Percentiles rank a stretch among this genome's conserved stretches.
phyloP scores from a whole-genome alignment of 306 rosid genomes.

The Trichosanthes cucumerina region DNA sequence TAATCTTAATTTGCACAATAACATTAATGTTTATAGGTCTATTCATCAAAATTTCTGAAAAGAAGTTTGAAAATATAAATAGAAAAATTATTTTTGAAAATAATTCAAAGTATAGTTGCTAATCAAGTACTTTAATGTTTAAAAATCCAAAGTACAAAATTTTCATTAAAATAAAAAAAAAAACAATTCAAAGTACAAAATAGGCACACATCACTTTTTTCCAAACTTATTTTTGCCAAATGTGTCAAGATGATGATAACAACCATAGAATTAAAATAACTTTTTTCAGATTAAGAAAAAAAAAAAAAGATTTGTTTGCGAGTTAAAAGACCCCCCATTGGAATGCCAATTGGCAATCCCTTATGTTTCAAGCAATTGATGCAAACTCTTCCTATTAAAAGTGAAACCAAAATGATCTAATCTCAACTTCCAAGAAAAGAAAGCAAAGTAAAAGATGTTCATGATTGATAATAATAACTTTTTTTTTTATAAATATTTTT shows the following conservation, averaged over 20 bases:
- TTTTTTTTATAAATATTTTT: neutral
- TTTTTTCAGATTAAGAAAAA: neutral
- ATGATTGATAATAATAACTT: neutral
- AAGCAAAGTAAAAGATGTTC: neutral
- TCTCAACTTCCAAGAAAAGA: conserved; percentile 12
- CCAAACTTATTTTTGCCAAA: neutral
- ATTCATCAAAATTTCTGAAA: neutral
- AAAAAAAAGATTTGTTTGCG: neutral
- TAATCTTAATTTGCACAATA: neutral
- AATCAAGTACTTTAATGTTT: too few relatives aligned
- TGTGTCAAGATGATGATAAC: neutral
- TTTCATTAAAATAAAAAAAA: too few relatives aligned
- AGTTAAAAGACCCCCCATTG: neutral
- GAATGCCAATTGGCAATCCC: conserved; percentile 4
- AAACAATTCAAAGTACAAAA: neutral
- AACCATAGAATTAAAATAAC: neutral
- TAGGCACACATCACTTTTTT: neutral
- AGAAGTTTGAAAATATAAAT: too few relatives aligned
- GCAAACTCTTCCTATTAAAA: neutral
- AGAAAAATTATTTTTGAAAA: too few relatives aligned
- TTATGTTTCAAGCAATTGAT: conserved; percentile 6
- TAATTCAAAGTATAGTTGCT: too few relatives aligned
- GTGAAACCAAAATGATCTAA: conserved; percentile 2
- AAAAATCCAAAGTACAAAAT: neutral
- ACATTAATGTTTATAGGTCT: neutral